phyloP scores from a whole-genome alignment of 306 rosid genomes.

The Cucumis cinereus region DNA sequence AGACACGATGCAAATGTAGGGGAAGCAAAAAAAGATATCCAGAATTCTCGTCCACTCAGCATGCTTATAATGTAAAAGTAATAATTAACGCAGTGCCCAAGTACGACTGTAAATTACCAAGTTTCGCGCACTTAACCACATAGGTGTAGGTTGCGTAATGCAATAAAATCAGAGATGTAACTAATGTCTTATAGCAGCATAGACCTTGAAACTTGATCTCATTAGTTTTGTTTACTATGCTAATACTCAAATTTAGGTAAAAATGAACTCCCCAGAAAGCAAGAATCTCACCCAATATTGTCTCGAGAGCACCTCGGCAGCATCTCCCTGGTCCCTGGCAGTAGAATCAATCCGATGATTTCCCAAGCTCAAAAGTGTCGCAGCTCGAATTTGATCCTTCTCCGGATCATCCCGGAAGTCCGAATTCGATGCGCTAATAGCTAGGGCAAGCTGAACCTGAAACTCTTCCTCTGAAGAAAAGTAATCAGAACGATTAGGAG shows the following conservation, averaged over 20 bases:
- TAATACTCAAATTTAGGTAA: neutral
- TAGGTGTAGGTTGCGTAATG: neutral
- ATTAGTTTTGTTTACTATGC: slow-evolving; percentile 3
- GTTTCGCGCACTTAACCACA: neutral
- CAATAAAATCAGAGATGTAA: neutral
- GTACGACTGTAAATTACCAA: neutral
- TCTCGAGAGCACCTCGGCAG: slow-evolving; percentile 58
- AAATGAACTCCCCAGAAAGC: slow-evolving; percentile 4
- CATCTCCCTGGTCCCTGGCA: slow-evolving; percentile 32
- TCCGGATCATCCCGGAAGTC: slow-evolving; percentile 72
- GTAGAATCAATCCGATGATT: slow-evolving; percentile 36
- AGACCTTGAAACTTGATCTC: slow-evolving; percentile 11
- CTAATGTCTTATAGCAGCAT: neutral
- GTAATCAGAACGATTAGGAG: slow-evolving; percentile 43
- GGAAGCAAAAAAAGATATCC: neutral
- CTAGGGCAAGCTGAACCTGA: slow-evolving; percentile 95
- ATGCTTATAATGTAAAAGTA: neutral
- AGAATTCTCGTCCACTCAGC: neutral
- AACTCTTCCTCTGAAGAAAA: slow-evolving; percentile 91
- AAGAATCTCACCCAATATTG: slow-evolving; percentile 84
- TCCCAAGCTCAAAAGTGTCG: slow-evolving; percentile 75
- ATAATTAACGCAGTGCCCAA: neutral
- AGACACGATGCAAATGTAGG: neutral
- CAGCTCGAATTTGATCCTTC: slow-evolving; percentile 89
- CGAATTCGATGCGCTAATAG: slow-evolving; percentile 95